Conservation (phyloP, 192 early-diverging fungal genomes). For the Coemansia sp. region DNA sequence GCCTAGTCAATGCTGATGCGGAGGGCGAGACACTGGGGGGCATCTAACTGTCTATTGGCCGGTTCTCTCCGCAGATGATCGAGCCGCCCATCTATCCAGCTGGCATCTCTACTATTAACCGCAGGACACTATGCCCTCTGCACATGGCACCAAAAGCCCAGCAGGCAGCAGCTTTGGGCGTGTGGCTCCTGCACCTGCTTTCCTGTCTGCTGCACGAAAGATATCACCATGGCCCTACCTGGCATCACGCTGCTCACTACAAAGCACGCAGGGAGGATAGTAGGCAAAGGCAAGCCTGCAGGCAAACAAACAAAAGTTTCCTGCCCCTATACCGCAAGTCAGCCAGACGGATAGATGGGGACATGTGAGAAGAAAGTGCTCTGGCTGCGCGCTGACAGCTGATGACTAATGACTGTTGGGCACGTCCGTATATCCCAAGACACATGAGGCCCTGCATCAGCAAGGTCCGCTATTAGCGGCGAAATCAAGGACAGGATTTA, state of each 20-base stretch:
- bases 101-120: not conserved
- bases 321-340: not conserved
- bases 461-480: too few species aligned
- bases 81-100: not conserved
- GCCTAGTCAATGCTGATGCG: not conserved
- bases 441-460: not conserved
- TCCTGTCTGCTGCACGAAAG: not conserved
- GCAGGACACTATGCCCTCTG: not conserved
- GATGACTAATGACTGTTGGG: not conserved
- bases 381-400: not conserved
- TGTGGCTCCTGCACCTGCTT: not conserved
- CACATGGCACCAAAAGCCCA: not conserved
- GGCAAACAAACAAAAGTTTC: not conserved
- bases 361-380: not conserved
- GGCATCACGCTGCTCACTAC: not conserved
- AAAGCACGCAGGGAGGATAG: not conserved
- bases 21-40: constrained; percentile 1
- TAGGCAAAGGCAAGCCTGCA: not conserved
- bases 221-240: not conserved
- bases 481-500: not conserved
- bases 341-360: not conserved
- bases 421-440: not conserved
- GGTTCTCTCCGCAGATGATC: not conserved
- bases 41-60: not conserved
- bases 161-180: not conserved